Conservation (phyloP, 805 yeast genomes). For the Monosporozyma aerobia region DNA sequence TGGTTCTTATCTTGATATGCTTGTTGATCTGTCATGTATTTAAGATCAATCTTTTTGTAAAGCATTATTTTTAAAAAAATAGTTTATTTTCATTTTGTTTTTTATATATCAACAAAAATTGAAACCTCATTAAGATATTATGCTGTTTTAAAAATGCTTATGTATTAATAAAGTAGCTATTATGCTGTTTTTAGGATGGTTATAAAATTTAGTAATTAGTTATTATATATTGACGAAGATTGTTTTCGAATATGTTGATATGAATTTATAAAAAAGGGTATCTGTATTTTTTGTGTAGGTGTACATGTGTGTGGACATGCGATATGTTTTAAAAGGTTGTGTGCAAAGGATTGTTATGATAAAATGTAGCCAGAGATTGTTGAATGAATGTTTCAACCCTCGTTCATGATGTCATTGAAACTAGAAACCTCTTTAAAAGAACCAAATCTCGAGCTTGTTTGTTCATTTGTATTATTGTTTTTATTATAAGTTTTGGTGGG, state of each 20-base stretch:
- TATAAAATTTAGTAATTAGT: too few relatives aligned
- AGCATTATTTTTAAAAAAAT: neutral
- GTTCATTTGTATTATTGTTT: constrained; percentile 22
- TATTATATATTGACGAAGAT: neutral
- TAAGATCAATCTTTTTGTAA: neutral
- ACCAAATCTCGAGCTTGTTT: constrained; percentile 15
- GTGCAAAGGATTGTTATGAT: too few relatives aligned
- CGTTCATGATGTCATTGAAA: constrained; percentile 11
- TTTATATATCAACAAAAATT: neutral
- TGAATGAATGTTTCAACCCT: too few relatives aligned
- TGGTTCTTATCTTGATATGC: too few relatives aligned
- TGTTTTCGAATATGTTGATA: neutral
- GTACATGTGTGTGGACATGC: too few relatives aligned
- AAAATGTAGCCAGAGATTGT: too few relatives aligned
- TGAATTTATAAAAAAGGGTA: neutral
- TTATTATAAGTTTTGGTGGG: constrained; percentile 11
- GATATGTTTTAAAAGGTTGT: too few relatives aligned
- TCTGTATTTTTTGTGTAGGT: neutral
- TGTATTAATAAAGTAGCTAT: too few relatives aligned
- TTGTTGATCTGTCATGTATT: neutral
- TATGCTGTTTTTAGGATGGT: neutral
- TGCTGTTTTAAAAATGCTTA: neutral
- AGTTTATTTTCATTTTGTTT: neutral
- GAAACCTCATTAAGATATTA: neutral
- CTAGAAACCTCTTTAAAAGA: constrained; percentile 16